Percentiles rank a stretch among this genome's conserved stretches.
phyloP scores from a whole-genome alignment of 352 stramenopile genomes.

The Phytophthora hybrid region DNA sequence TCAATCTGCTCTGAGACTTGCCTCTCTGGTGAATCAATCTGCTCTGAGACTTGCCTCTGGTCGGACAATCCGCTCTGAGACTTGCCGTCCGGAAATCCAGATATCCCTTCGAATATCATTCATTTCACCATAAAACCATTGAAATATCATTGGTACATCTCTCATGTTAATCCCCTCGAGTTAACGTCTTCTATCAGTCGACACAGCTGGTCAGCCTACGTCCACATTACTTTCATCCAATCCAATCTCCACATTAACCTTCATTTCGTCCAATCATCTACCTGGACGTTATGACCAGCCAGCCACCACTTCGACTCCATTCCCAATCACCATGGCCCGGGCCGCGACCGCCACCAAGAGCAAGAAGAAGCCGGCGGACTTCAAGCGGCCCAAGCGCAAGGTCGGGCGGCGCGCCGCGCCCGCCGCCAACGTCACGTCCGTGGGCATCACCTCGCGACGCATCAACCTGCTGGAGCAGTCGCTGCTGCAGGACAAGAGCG shows the following conservation, averaged over 20 bases:
- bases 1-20: too few species aligned
- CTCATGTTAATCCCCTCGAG: too few species aligned
- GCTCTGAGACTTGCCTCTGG: too few species aligned
- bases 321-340: slow-evolving; percentile 48
- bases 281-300: neutral
- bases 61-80: too few species aligned
- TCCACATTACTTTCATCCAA: neutral
- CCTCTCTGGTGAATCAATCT: too few species aligned
- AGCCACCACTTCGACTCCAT: too few species aligned
- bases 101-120: too few species aligned
- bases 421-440: slow-evolving; percentile 82
- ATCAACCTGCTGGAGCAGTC: slow-evolving; percentile 89
- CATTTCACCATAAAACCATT: neutral
- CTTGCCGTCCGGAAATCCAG: too few species aligned
- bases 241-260: neutral
- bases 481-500: slow-evolving; percentile 72
- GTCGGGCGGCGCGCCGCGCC: slow-evolving; percentile 74
- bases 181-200: neutral
- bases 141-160: too few species aligned
- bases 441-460: slow-evolving; percentile 75
- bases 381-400: slow-evolving; percentile 90
- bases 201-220: neutral
- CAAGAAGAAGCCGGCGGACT: slow-evolving; percentile 90
- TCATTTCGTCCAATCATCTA: neutral
- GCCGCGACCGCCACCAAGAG: slow-evolving; percentile 52